These are phyloP conservation scores for Amaranthus palmeri DNA, from an alignment of 148 eudicot genomes.

Conservation along the genomic window DNA sequence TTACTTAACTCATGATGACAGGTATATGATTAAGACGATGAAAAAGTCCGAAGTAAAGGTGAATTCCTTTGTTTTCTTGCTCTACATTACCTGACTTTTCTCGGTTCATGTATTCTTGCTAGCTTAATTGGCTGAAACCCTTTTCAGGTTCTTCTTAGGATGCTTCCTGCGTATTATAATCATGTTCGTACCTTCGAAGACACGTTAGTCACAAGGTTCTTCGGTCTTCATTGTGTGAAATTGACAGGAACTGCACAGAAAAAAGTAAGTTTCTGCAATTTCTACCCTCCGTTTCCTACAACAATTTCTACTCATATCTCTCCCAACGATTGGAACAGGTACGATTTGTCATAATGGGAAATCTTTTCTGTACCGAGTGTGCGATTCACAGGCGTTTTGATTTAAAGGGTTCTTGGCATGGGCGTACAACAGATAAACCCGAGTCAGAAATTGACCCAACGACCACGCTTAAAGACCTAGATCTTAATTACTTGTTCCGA, in stretches of 20 bases:
- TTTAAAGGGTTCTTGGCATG: slow-evolving; percentile 88
- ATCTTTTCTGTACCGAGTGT: slow-evolving; percentile 70
- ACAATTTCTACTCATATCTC: slow-evolving; percentile 5
- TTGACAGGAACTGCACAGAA: slow-evolving; percentile 60
- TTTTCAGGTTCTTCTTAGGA: slow-evolving; percentile 60
- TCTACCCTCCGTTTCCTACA: too few relatives aligned
- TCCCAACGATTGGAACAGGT: slow-evolving; percentile 44
- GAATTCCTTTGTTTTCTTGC: slow-evolving; percentile 27
- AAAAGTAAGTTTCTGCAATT: slow-evolving; percentile 40
- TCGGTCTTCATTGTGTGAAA: slow-evolving; percentile 74
- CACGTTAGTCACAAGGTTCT: slow-evolving; percentile 62
- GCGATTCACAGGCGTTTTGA: slow-evolving; percentile 83
- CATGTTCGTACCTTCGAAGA: slow-evolving; percentile 59
- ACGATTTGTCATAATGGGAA: slow-evolving; percentile 91
- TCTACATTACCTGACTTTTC: neutral
- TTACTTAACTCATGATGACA: slow-evolving; percentile 78
- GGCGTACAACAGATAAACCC: slow-evolving; percentile 74
- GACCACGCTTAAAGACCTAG: slow-evolving; percentile 87
- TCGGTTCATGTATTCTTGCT: neutral
- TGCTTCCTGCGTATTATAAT: slow-evolving; percentile 74
- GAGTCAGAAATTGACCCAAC: slow-evolving; percentile 77
- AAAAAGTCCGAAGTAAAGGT: slow-evolving; percentile 83
- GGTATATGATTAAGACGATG: slow-evolving; percentile 89
- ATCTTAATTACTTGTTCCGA: slow-evolving; percentile 68
- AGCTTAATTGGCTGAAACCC: neutral